These are phyloP conservation scores for Trichocomaceae sp. DNA, from an alignment of 2,329 filamentous ascomycete species.

Conservation along the genomic window DNA sequence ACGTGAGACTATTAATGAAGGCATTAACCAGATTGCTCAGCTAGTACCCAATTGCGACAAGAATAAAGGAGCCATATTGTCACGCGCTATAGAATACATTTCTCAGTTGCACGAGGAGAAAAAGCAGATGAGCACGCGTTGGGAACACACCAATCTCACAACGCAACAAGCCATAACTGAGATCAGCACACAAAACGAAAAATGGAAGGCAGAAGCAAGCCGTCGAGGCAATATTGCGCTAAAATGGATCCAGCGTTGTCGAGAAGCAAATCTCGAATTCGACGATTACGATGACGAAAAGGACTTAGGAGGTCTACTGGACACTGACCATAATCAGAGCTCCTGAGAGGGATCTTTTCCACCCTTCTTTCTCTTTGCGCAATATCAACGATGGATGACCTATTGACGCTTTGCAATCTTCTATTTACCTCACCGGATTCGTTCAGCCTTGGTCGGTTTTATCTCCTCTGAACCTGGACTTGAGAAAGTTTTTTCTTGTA, in stretches of 20 bases:
- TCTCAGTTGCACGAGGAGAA: slow-evolving; percentile 60
- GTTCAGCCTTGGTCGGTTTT: background rate
- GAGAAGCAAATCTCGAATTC: slow-evolving; percentile 43
- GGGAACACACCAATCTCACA: slow-evolving; percentile 40
- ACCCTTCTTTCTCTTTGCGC: background rate
- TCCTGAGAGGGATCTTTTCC: slow-evolving; percentile 1
- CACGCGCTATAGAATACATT: slow-evolving; percentile 90
- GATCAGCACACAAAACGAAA: slow-evolving; percentile 87
- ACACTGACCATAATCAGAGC: slow-evolving; percentile 26
- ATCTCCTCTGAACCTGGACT: background rate
- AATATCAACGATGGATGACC: background rate
- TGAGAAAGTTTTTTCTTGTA: too few species aligned
- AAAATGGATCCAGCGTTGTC: slow-evolving; percentile 44
- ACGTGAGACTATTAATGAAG: slow-evolving; percentile 96
- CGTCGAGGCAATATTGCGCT: slow-evolving; percentile 66
- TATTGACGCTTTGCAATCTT: background rate
- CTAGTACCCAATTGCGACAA: slow-evolving; percentile 97
- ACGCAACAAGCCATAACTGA: slow-evolving; percentile 58
- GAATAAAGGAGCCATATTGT: slow-evolving; percentile 95
- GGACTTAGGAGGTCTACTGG: slow-evolving; percentile 33
- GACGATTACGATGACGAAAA: slow-evolving; percentile 43
- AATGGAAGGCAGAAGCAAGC: slow-evolving; percentile 88
- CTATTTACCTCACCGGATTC: background rate
- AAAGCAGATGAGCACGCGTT: slow-evolving; percentile 36
- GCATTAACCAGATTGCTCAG: slow-evolving; percentile 95